phyloP scores from a whole-genome alignment of 305 asterid genomes.

The Stenogyne calaminthoides region DNA sequence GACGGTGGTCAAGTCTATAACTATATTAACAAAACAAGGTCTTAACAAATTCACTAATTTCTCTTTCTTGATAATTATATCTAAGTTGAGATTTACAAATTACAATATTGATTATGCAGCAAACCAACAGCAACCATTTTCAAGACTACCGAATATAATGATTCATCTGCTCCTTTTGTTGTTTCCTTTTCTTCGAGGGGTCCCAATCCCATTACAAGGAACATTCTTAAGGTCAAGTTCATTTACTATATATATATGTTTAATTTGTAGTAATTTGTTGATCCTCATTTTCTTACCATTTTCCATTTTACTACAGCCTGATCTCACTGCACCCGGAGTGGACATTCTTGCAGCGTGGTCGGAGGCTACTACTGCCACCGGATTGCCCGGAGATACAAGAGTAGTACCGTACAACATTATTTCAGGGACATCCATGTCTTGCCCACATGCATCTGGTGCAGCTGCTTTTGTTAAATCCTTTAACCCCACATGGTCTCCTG shows the following conservation, averaged over 20 bases:
- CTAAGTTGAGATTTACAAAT: not conserved
- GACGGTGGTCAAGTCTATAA: constrained; percentile 39
- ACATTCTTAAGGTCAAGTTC: constrained; percentile 62
- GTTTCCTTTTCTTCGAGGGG: constrained; percentile 66
- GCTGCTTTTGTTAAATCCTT: constrained; percentile 70
- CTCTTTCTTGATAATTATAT: not conserved
- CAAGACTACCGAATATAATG: constrained; percentile 39
- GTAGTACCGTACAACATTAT: constrained; percentile 54
- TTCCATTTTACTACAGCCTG: constrained; percentile 47
- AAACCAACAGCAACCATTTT: constrained; percentile 49
- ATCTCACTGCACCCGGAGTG: constrained; percentile 66
- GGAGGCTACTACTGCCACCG: constrained; percentile 41
- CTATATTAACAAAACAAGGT: constrained; percentile 54
- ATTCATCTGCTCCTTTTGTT: constrained; percentile 44
- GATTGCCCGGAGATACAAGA: constrained; percentile 42
- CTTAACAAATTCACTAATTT: too few species aligned
- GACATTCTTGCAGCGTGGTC: constrained; percentile 85
- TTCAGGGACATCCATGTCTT: constrained; percentile 73
- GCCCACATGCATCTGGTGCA: constrained; percentile 67
- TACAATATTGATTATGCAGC: constrained; percentile 29
- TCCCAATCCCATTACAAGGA: constrained; percentile 54
- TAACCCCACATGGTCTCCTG: constrained; percentile 67
- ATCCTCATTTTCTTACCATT: not conserved
- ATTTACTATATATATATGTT: too few species aligned
- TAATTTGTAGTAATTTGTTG: not conserved